Conservation (phyloP, 2,329 filamentous ascomycete species). For the Botrytis aclada region DNA sequence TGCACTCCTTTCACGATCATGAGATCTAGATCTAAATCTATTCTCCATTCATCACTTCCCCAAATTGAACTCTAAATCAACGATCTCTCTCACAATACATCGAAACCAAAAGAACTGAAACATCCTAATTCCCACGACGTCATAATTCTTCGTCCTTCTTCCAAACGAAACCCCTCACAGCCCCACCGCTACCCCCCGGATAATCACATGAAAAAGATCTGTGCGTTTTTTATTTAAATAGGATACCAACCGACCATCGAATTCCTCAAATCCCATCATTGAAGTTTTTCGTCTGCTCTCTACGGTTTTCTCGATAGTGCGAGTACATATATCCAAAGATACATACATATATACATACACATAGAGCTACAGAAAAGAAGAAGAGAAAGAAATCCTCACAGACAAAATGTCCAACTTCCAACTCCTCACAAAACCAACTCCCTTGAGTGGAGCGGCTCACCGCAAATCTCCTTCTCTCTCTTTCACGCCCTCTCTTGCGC, state of each 20-base stretch:
- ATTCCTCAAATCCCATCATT: background rate
- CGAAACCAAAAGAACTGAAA: background rate
- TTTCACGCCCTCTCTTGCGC: slow-evolving; percentile 24
- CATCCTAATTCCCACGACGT: background rate
- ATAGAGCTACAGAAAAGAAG: background rate
- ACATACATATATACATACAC: background rate
- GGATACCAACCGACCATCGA: background rate
- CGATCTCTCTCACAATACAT: background rate
- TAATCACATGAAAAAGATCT: slow-evolving; percentile 2
- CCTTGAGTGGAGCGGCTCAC: slow-evolving; percentile 14
- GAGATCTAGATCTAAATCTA: background rate
- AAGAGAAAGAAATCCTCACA: background rate
- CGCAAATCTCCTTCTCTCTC: slow-evolving; percentile 12
- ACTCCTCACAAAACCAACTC: slow-evolving; percentile 24
- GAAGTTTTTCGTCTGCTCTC: background rate
- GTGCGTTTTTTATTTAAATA: background rate
- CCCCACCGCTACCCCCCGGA: background rate
- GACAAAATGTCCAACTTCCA: background rate
- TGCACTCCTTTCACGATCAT: background rate
- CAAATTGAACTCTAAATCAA: background rate
- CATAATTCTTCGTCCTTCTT: background rate
- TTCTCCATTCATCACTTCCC: background rate
- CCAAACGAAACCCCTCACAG: background rate
- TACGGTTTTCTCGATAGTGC: background rate
- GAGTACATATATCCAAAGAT: background rate